Base-by-base conservation (phyloP, 192 early-diverging fungal genomes). In the Mortierella claussenii region DNA sequence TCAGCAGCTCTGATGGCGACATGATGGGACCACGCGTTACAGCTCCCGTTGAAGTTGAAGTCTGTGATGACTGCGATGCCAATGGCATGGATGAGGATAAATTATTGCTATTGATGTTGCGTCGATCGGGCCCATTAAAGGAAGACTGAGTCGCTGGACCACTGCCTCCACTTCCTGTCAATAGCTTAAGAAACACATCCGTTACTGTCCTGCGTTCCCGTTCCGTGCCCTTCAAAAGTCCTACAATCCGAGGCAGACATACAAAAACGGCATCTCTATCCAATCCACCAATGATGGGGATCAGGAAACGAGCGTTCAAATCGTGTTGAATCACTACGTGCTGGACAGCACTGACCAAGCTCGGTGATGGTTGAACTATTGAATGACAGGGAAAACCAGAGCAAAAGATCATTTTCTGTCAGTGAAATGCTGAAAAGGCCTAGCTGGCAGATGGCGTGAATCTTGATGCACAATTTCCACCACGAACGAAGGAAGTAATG, bases 1-100 rank as follows among this genome's bases (percentile, higher is more conserved):
- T 81, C 42, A 95, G 60, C 10, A 95, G 58, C 52, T 95, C 93
- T 0, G 82, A 81, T 8, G 93, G 90, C 17, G 82, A 79, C 43
- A 94, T 21, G 4, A 67, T 40, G 4, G 63, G 59, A 2, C 64
- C 73, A 21, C 46, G 49, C n/a, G n/a, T n/a, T n/a, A n/a, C n/a
- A 4, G 64, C 27, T 27, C 60, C 71, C 11, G 80, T 32, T 30
- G 65, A 49, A n/a, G 46, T 18, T 12, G 47, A 6, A 27, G 12
- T 15, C 17, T 1, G 27, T 20, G 20, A 17, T 13, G 7, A 20
- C 28, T 53, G 34, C 17, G 57, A 15, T 32, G 44, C 47, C 50
- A 15, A 12, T 32, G 50, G 15, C 12, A 52, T 32, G 50, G 27
- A 46, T 61, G 55, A 26, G 3, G 30, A 32, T 10, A 9, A n/a